phyloP scores from a whole-genome alignment of 2,329 filamentous ascomycete species.

The Teratosphaeria destructans region DNA sequence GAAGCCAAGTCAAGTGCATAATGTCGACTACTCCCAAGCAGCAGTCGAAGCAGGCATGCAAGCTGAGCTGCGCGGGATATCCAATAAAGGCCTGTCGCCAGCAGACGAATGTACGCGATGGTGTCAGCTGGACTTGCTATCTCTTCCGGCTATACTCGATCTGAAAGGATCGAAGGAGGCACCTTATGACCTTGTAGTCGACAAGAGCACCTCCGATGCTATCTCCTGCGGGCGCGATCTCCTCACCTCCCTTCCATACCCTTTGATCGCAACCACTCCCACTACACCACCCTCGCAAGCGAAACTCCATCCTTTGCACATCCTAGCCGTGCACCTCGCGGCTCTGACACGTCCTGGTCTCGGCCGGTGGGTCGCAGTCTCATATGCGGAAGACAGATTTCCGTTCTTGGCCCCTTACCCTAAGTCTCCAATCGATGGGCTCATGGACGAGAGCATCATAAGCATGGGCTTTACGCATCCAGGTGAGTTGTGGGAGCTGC shows the following conservation, averaged over 20 bases:
- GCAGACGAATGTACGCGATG: background rate
- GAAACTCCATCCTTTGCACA: slow-evolving; percentile 27
- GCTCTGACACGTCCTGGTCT: slow-evolving; percentile 25
- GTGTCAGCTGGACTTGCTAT: background rate
- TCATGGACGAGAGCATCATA: slow-evolving; percentile 17
- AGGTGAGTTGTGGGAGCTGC: slow-evolving; percentile 26
- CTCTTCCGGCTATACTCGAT: background rate
- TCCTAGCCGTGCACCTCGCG: slow-evolving; percentile 32
- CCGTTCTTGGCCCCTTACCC: slow-evolving; percentile 23
- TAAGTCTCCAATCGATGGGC: slow-evolving; percentile 10
- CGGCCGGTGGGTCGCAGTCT: slow-evolving; percentile 30
- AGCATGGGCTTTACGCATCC: slow-evolving; percentile 29
- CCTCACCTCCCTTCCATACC: slow-evolving; percentile 10
- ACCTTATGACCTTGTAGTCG: slow-evolving; percentile 12
- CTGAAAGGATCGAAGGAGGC: background rate
- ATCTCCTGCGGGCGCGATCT: slow-evolving; percentile 12
- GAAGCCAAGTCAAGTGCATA: background rate
- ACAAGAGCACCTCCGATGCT: slow-evolving; percentile 15
- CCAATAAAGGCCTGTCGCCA: background rate
- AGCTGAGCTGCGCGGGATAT: background rate
- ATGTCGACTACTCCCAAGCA: background rate
- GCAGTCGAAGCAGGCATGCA: background rate
- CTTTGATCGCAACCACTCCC: slow-evolving; percentile 7
- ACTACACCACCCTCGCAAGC: background rate
- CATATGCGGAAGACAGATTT: slow-evolving; percentile 31